Evolutionary conservation across 1,284 basidiomycete genomes (phyloP).

Genomic region (Cutaneotrichosporon daszewskae): DNA sequence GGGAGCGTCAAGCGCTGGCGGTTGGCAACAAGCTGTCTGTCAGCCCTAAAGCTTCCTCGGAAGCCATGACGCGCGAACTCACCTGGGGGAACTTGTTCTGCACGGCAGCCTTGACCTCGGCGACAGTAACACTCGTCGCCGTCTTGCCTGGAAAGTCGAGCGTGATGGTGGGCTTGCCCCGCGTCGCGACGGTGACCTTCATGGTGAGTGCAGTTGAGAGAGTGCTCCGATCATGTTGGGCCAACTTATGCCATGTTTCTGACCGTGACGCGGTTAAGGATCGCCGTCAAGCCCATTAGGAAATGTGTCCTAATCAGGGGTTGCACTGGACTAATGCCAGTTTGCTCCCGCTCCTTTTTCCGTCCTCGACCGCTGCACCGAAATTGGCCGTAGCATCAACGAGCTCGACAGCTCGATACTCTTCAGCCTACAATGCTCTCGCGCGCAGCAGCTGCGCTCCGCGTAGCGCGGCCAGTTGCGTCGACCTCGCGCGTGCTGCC

Average conservation of each 20-base stretch:
- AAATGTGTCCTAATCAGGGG: not conserved
- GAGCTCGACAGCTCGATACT: not conserved
- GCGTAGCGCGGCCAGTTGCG: slow-evolving; percentile 15
- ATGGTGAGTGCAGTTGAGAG: not conserved
- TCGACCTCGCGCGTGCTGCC: slow-evolving; percentile 21
- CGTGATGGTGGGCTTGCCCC: slow-evolving; percentile 55
- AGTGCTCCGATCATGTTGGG: slow-evolving; percentile 54
- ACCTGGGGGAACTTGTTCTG: slow-evolving; percentile 52
- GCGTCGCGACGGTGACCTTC: slow-evolving; percentile 53
- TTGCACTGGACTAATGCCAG: not conserved
- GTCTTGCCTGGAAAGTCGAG: slow-evolving; percentile 55
- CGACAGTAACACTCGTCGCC: slow-evolving; percentile 46
- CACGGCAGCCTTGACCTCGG: slow-evolving; percentile 47
- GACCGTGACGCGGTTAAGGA: not conserved
- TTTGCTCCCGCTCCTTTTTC: slow-evolving; percentile 5
- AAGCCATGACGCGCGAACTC: slow-evolving; percentile 22
- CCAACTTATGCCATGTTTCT: not conserved
- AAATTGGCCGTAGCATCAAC: not conserved
- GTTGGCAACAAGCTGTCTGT: slow-evolving; percentile 57
- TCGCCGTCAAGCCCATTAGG: not conserved
- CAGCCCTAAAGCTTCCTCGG: too few species aligned
- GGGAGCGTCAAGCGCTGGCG: slow-evolving; percentile 64
- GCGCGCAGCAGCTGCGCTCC: slow-evolving; percentile 18
- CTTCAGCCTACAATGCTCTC: slow-evolving; percentile 21
- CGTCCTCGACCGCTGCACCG: too few species aligned